These are phyloP conservation scores for Cupressus sempervirens DNA, from an alignment of 75 land plant genomes.

Conservation along the genomic window DNA sequence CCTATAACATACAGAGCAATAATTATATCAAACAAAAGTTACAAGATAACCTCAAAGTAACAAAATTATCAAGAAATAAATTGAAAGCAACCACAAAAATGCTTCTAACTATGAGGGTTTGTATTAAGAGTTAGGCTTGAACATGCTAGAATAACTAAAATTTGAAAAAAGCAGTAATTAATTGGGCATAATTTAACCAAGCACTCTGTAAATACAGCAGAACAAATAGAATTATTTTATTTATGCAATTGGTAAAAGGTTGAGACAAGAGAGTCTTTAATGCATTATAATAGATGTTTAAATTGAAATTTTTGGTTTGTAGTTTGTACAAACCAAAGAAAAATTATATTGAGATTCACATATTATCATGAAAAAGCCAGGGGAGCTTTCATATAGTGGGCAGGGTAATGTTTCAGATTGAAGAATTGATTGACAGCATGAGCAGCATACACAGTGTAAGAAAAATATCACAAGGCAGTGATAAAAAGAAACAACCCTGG, in stretches of 20 bases:
- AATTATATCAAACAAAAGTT: not conserved
- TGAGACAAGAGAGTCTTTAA: not conserved
- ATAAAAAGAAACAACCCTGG: no score
- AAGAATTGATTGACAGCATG: no score
- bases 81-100: conserved; percentile 3
- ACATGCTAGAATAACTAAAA: not conserved
- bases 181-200: not conserved
- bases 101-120: not conserved
- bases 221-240: not conserved
- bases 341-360: no score
- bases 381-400: no score
- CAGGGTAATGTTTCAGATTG: no score
- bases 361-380: no score
- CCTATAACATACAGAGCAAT: not conserved
- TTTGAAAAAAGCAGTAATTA: not conserved
- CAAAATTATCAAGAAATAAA: not conserved
- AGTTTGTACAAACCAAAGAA: no score
- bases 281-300: not conserved
- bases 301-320: no score
- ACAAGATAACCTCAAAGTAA: not conserved
- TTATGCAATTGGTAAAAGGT: not conserved
- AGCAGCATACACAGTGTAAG: no score
- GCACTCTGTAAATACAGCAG: not conserved
- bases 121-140: not conserved
- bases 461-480: no score